A percentile compares a stretch with the other conserved stretches of the same genome.
Evolutionary conservation across 208 protist species (phyloP).

Genomic region (Trypanosoma brucei): DNA sequence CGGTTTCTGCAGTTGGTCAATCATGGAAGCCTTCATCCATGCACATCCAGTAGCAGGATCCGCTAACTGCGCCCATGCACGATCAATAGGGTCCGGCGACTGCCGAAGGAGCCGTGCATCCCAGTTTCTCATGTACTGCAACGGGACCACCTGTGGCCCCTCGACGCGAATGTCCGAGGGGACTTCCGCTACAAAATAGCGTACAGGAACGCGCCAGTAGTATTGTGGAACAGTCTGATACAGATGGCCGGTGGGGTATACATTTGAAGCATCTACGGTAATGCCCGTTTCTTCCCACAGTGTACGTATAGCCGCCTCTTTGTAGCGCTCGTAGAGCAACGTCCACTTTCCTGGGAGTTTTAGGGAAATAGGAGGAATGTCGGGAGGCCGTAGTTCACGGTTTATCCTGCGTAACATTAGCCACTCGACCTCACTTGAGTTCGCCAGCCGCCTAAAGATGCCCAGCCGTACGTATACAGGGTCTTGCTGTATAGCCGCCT

Average conservation of each 20-base stretch:
- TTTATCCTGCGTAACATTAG: slow-evolving; percentile 88
- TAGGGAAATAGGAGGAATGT: slow-evolving; percentile 88
- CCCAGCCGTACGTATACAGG: slow-evolving; percentile 82
- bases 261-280: slow-evolving; percentile 50
- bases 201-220: slow-evolving; percentile 88
- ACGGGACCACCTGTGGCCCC: slow-evolving; percentile 68
- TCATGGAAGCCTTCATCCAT: slow-evolving; percentile 70
- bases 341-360: slow-evolving; percentile 90
- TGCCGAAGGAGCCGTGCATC: slow-evolving; percentile 71
- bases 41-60: slow-evolving; percentile 82
- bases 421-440: slow-evolving; percentile 67
- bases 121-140: slow-evolving; percentile 83
- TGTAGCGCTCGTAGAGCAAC: slow-evolving; percentile 82
- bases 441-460: slow-evolving; percentile 69
- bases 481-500: slow-evolving; percentile 67
- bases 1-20: slow-evolving; percentile 84
- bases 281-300: slow-evolving; percentile 90
- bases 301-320: slow-evolving; percentile 85
- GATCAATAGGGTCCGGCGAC: slow-evolving; percentile 86
- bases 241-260: slow-evolving; percentile 70
- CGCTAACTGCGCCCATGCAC: slow-evolving; percentile 75
- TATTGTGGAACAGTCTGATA: slow-evolving; percentile 48
- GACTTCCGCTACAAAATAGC: slow-evolving; percentile 87
- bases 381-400: slow-evolving; percentile 77
- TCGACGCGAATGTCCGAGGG: slow-evolving; percentile 71